These are phyloP conservation scores for Tetrahymena borealis DNA, from an alignment of 73 alveolate species.

Conservation along the genomic window DNA sequence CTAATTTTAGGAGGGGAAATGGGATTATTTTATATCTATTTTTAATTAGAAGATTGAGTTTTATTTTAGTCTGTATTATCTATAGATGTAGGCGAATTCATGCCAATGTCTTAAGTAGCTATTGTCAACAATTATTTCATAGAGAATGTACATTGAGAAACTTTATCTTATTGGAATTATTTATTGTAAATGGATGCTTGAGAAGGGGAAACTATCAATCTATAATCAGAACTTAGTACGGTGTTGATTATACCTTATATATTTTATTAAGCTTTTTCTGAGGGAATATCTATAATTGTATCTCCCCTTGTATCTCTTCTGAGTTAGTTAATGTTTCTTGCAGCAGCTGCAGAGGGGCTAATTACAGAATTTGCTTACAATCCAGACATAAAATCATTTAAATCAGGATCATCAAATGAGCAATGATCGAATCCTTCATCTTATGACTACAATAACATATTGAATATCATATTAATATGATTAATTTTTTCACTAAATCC, in stretches of 20 bases:
- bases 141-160: background rate
- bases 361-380: background rate
- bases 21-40: background rate
- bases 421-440: no score
- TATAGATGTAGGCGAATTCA: background rate
- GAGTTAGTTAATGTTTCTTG: background rate
- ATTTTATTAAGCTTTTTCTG: background rate
- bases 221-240: background rate
- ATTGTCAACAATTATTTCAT: background rate
- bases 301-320: background rate
- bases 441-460: no score
- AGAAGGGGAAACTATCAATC: background rate
- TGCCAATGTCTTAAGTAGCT: background rate
- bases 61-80: background rate
- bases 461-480: no score
- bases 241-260: background rate
- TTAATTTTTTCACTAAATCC: no score
- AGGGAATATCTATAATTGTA: background rate
- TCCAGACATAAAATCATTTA: background rate
- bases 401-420: background rate
- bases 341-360: no score
- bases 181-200: background rate
- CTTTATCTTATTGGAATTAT: background rate
- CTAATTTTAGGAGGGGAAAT: background rate
- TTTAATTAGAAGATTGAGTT: background rate